Conservation (phyloP, 1,284 basidiomycete genomes). For the Grifola frondosa region DNA sequence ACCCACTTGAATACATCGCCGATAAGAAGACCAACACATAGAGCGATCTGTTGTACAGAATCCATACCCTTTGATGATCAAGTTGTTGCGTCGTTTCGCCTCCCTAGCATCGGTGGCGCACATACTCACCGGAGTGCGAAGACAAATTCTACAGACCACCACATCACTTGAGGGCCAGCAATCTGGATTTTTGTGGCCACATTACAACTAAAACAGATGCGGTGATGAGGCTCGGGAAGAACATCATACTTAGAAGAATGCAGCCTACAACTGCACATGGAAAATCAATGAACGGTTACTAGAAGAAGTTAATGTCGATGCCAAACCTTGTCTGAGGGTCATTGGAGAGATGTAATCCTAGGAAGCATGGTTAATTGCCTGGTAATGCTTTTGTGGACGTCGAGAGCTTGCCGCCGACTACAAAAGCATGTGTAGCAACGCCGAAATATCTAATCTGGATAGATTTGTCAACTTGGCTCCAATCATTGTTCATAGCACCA, state of each 20-base stretch:
- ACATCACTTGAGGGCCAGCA: constrained; percentile 1
- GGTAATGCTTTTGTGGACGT: too few species aligned
- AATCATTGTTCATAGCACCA: too few species aligned
- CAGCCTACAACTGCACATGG: too few species aligned
- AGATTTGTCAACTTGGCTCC: not conserved
- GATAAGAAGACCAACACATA: constrained; percentile 1
- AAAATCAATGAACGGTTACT: too few species aligned
- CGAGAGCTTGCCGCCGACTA: not conserved
- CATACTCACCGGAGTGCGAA: constrained; percentile 2
- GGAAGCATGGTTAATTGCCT: too few species aligned
- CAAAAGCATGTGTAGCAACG: constrained; percentile 1
- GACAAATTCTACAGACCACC: constrained; percentile 7
- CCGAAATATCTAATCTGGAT: constrained; percentile 4
- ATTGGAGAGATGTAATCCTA: too few species aligned
- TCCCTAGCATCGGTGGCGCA: constrained; percentile 10
- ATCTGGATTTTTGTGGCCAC: constrained; percentile 2
- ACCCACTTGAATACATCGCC: constrained; percentile 1
- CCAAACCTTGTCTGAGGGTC: too few species aligned
- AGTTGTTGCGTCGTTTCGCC: constrained; percentile 15
- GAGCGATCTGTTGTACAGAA: constrained; percentile 1
- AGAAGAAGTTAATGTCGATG: too few species aligned
- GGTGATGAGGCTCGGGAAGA: too few species aligned
- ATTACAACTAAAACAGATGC: constrained; percentile 2
- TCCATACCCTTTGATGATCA: constrained; percentile 1
- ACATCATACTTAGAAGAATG: too few species aligned